Base-by-base conservation (phyloP, 495 filamentous ascomycete genomes). In the Annulohypoxylon nitens region DNA sequence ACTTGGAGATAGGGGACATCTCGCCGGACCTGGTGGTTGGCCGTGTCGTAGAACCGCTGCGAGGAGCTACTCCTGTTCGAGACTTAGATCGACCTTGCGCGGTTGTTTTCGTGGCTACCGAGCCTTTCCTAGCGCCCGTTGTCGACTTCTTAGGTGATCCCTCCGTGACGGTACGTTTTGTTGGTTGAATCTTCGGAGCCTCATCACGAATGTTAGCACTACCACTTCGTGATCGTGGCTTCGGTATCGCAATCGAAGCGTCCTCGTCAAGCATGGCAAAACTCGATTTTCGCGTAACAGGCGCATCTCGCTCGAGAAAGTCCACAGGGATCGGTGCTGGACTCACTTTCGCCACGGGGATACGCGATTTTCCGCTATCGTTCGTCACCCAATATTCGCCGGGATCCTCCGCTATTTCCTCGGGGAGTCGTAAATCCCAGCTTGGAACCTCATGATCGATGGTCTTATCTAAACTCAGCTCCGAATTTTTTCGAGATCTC, bases 281-380 rank as follows among this genome's bases (percentile, higher is more conserved):
- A 43, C 88, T 88, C 4, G 79, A 87, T 71, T 88, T 93, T 70
- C 93, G 88, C 45, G 85, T 81, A 43, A 90, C 81, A 12, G 90
- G 90, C 16, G 87, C 89, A 78, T 93, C 90, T 67, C 93, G 89
- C 50, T 94, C 93, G 33, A 92, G 82, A 65, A 89, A 86, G 64
- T 90, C 85, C 39, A 87, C 79, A 2, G 92, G 89, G 63, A 95
- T 88, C n/a, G 93, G 93, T 26, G 89, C 86, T 1, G 92, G 91
- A 74, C 93, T 97, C 10, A 86, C 79, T 69, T 91, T 93, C 10
- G 92, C 88, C 45, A 98, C 85, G 0, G 96, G 96, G 71, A 99
- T 98, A 25, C 92, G 87, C 30, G 95, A 98, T 36, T 83, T 83
- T 39, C 76, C 80, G 26, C 70, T 74, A 43, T 76, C 78, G 53